Base-by-base conservation (phyloP, 805 yeast genomes). In the Candida insectorum region DNA sequence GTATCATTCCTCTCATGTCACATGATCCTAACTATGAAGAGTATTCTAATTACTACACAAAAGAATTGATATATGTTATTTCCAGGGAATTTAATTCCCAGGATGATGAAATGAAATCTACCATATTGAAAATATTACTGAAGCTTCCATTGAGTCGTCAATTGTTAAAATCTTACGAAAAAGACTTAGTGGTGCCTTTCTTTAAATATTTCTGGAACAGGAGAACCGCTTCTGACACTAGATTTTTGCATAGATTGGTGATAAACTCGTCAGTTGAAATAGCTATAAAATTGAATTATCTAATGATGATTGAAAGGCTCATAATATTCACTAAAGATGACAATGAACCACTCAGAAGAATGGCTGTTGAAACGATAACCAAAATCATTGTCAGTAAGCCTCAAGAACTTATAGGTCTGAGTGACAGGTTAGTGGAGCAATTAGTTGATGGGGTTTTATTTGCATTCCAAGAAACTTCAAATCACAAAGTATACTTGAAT, bases 91-190 rank as follows among this genome's bases (percentile, higher is more conserved):
- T 87, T 47, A 56, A 64, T 22, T 76, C 94, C 0, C 88, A 93
- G 0, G 96, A 87, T 50, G 95, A 85, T 40, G 96, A 88, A 30
- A 84, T 89, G 91, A 78, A 77, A 47, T 73, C 73, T 39, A 73
- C 88, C 0, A 82, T 89, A 3, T 56, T 93, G 38, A 62, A 70
- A 19, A 85, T 85, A 6, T 61, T 89, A 19, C 80, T 73, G 34
- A 79, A 74, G 39, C 76, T 93, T 45, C 77, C 86, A 10, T 57
- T 74, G 1, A 66, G 84, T 1, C 79, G 74, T 9, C 76, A 77
- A 9, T 67, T 85, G 10, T 69, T 79, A 9, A 65, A 62, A 11
- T 57, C 56, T 16, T 77, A 73, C 41, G 60, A 64, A 26, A 69
- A 64, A 5, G 75, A 77, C 15, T 69, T 84, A 2, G 54, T 78